A percentile compares a stretch with the other conserved stretches of the same genome.
phyloP scores from a whole-genome alignment of 2,329 filamentous ascomycete species.

The Pyricularia sp. region DNA sequence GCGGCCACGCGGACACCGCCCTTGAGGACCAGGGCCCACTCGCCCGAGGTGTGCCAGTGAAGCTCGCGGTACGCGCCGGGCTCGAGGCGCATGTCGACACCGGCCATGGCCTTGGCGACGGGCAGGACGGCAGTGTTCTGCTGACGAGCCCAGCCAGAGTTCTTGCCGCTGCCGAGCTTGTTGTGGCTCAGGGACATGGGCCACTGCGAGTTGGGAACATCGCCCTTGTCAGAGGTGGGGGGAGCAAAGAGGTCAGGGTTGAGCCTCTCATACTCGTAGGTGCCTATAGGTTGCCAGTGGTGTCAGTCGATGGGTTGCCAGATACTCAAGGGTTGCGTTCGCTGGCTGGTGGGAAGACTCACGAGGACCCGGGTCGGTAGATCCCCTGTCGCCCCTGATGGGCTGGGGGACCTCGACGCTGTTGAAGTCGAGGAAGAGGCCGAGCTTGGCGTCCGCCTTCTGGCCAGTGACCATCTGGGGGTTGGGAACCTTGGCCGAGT shows the following conservation, averaged over 20 bases:
- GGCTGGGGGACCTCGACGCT: constrained; percentile 42
- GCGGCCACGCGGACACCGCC: constrained; percentile 41
- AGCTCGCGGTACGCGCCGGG: constrained; percentile 51
- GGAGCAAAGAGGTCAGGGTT: constrained; percentile 46
- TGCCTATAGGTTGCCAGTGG: constrained; percentile 17
- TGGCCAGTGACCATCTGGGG: constrained; percentile 38
- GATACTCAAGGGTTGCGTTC: too few relatives aligned
- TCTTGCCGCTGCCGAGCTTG: constrained; percentile 29
- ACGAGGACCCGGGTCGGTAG: constrained; percentile 42
- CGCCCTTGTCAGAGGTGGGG: constrained; percentile 41
- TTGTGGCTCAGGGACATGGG: constrained; percentile 43
- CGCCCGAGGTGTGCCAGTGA: constrained; percentile 49
- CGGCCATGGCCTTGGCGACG: constrained; percentile 39
- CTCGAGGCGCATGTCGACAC: constrained; percentile 50
- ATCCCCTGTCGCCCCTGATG: constrained; percentile 39
- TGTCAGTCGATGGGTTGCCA: too few relatives aligned
- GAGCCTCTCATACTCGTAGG: constrained; percentile 38
- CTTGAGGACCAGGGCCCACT: constrained; percentile 44
- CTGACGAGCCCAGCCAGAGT: constrained; percentile 44
- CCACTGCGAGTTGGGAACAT: constrained; percentile 40
- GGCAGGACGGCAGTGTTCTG: constrained; percentile 44
- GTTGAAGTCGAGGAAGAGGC: constrained; percentile 44
- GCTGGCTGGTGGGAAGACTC: constrained; percentile 10
- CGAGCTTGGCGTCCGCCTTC: constrained; percentile 36
- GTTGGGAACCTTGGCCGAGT: constrained; percentile 27